Evolutionary conservation across 2,329 filamentous ascomycete species (phyloP).

Genomic region (Neofusicoccum ribis): DNA sequence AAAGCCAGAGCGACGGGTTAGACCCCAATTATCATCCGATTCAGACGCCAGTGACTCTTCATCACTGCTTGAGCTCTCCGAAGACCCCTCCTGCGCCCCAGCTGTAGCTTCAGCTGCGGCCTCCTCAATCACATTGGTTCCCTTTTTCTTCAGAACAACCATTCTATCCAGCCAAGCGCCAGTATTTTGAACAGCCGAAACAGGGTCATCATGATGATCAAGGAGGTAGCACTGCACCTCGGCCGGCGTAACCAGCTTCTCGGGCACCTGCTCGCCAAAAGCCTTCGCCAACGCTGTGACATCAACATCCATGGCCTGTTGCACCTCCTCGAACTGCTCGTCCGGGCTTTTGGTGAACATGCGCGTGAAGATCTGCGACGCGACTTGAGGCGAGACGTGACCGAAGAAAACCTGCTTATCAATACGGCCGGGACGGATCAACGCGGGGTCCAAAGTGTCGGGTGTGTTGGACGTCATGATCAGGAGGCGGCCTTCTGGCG

Average conservation of each 20-base stretch:
- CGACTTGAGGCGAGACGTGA: not conserved
- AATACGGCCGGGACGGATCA: too few species aligned
- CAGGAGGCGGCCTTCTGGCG: too few species aligned
- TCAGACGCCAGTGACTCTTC: not conserved
- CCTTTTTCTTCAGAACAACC: not conserved
- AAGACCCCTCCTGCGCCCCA: not conserved
- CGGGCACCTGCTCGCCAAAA: not conserved
- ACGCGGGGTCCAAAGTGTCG: too few species aligned
- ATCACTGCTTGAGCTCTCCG: not conserved
- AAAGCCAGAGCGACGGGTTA: too few species aligned
- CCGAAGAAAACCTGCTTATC: not conserved
- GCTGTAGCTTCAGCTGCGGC: not conserved
- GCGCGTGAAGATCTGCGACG: not conserved
- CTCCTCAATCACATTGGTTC: not conserved
- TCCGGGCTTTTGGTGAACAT: not conserved
- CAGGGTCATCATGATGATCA: not conserved
- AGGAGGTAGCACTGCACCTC: not conserved
- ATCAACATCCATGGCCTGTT: not conserved
- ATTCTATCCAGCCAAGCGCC: not conserved
- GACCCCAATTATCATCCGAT: too few species aligned
- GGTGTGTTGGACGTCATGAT: too few species aligned
- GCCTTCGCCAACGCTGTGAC: not conserved
- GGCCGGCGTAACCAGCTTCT: not conserved
- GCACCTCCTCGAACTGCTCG: not conserved
- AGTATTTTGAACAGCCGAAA: not conserved